A percentile compares a stretch with the other conserved stretches of the same genome.
Conservation (phyloP, 495 filamentous ascomycete species). For the Penicillium fimorum region DNA sequence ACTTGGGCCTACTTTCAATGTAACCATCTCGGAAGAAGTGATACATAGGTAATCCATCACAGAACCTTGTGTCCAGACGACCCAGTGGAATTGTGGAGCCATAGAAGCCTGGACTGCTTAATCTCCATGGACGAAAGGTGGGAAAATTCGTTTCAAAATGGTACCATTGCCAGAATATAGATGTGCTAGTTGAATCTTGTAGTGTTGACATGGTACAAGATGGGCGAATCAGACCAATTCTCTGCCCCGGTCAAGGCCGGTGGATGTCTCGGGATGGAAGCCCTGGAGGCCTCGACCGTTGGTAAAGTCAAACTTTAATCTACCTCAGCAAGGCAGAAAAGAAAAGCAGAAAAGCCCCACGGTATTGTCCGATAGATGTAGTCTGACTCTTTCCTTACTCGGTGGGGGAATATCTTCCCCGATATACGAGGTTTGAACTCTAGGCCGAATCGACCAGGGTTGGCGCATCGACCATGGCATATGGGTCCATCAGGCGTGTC, state of each 20-base stretch:
- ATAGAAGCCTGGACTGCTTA: constrained; percentile 3
- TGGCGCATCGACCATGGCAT: neutral
- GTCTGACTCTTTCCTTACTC: neutral
- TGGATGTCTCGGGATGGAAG: constrained; percentile 12
- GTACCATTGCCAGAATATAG: neutral
- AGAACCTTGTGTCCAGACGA: constrained; percentile 22
- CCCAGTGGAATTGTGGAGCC: constrained; percentile 10
- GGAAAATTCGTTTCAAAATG: neutral
- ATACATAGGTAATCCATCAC: constrained; percentile 22
- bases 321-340: neutral
- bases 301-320: constrained; percentile 7
- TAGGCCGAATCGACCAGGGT: constrained; percentile 7
- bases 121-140: neutral
- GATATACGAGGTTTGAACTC: neutral
- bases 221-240: neutral
- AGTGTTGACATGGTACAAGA: neutral
- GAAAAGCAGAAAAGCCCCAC: neutral
- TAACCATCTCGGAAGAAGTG: constrained; percentile 26
- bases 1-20: constrained; percentile 18
- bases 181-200: neutral
- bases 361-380: neutral
- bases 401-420: neutral
- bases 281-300: constrained; percentile 5
- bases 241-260: constrained; percentile 2
- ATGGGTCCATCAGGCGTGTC: constrained; percentile 12